Base-by-base conservation (phyloP, 371 early-diverging fungal species). In the Nematocida minor region DNA sequence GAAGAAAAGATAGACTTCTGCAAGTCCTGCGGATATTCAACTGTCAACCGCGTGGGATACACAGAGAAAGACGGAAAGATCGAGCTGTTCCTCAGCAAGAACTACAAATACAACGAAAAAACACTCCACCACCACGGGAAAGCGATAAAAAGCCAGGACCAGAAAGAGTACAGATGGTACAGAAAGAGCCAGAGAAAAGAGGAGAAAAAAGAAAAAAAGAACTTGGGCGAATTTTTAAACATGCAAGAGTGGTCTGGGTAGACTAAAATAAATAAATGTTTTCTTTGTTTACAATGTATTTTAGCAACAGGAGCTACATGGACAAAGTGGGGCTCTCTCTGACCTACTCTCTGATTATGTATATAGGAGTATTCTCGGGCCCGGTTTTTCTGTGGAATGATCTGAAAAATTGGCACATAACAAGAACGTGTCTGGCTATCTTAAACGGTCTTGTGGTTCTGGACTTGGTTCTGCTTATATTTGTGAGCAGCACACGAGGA, bases 121-220 rank as follows among this genome's bases (percentile, higher is more conserved):
- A 54, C 27, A 25, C 16, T 79, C 11, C 14, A 38, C 25, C 27
- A 32, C 25, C 18, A 34, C 11, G 79, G 79, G 55, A 79, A 79
- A 29, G 34, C 11, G n/a, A 67, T 79, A 16, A 18, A 38, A 20
- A 38, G 47, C 6, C 49, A 67, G 31, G 79, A 79, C 44, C 79
- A 79, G 44, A 79, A 79, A 32, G 79, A 55, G 48, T 79, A 79
- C 64, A 67, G 32, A 6, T 44, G 77, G 60, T 69, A 79, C 77
- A 63, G 38, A 48, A 40, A 4, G 25, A 14, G 22, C 6, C 42
- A 79, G 40, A 67, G 34, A 34, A 41, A 44, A 4, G 40, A 71
- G 1, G 54, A 55, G 14, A 29, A 25, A 27, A 1, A 74, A 53
- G 64, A 74, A 9, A 4, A 34, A 25, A 63, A 64, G 40, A 4